These are phyloP conservation scores for Parmelia sp. DNA, from an alignment of 495 filamentous ascomycete species.

Conservation along the genomic window DNA sequence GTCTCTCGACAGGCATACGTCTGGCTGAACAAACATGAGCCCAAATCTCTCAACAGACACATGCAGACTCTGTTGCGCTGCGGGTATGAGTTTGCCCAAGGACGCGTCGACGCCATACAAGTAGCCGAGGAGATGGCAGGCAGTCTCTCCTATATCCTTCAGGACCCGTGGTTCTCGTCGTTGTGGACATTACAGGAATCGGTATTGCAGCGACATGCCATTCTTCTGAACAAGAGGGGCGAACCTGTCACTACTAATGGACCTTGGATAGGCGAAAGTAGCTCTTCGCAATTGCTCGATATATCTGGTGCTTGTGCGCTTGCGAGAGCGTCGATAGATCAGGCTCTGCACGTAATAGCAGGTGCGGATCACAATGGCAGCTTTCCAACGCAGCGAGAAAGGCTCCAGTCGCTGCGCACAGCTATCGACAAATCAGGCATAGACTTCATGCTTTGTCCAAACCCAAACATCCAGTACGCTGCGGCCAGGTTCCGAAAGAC, in stretches of 20 bases:
- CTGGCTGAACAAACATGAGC: constrained; percentile 12
- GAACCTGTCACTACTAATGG: background rate
- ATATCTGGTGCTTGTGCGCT: background rate
- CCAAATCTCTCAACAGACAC: background rate
- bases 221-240: background rate
- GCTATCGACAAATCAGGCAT: constrained; percentile 9
- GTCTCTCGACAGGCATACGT: constrained; percentile 2
- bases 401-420: background rate
- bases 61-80: background rate
- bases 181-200: background rate
- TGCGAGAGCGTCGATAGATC: background rate
- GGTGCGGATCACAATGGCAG: background rate
- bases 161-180: background rate
- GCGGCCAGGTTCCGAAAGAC: constrained; percentile 9
- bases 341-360: background rate
- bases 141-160: background rate
- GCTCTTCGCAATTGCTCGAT: background rate
- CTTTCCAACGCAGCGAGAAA: background rate
- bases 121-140: background rate
- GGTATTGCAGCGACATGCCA: background rate
- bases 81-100: background rate
- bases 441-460: constrained; percentile 9
- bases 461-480: constrained; percentile 9
- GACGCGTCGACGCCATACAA: background rate
- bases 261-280: background rate